Evolutionary conservation across 2,329 filamentous ascomycete genomes (phyloP).

Genomic region (Talaromyces sp.): DNA sequence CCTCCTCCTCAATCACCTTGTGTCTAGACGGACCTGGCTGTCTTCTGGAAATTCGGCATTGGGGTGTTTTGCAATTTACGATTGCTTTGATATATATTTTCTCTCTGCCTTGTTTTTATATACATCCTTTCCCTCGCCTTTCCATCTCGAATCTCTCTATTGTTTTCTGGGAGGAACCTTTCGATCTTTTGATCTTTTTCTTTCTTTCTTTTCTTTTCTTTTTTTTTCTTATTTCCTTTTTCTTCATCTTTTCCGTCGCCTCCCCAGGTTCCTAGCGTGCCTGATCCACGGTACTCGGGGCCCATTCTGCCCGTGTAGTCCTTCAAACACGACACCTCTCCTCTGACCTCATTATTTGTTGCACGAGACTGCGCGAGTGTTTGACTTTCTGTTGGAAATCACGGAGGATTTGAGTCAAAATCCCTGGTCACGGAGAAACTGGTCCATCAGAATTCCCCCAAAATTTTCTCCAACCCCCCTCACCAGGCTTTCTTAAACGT

Average conservation of each 20-base stretch:
- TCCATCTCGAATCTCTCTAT: too few relatives aligned
- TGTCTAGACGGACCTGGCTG: too few relatives aligned
- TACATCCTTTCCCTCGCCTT: too few relatives aligned
- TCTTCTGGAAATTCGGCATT: too few relatives aligned
- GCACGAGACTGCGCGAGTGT: conserved; percentile 18
- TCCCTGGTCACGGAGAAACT: neutral
- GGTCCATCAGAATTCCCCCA: neutral
- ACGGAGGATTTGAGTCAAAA: conserved; percentile 10
- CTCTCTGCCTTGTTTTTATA: too few relatives aligned
- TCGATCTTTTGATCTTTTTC: too few relatives aligned
- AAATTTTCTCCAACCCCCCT: neutral
- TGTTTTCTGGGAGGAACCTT: too few relatives aligned
- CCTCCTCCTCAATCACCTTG: too few relatives aligned
- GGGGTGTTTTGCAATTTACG: too few relatives aligned
- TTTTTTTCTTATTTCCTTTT: conserved; percentile 2
- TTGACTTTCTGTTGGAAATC: conserved; percentile 13
- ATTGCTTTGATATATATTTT: too few relatives aligned
- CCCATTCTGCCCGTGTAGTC: conserved; percentile 8
- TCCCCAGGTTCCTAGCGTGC: conserved; percentile 1
- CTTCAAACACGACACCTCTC: neutral
- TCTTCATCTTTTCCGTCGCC: conserved; percentile 5
- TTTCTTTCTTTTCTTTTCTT: too few relatives aligned
- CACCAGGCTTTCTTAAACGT: neutral
- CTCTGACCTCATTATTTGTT: conserved; percentile 28
- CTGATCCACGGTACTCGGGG: conserved; percentile 1